Evolutionary conservation across 345 rosid genomes (phyloP).

Genomic region (Schrenkiella parvula): DNA sequence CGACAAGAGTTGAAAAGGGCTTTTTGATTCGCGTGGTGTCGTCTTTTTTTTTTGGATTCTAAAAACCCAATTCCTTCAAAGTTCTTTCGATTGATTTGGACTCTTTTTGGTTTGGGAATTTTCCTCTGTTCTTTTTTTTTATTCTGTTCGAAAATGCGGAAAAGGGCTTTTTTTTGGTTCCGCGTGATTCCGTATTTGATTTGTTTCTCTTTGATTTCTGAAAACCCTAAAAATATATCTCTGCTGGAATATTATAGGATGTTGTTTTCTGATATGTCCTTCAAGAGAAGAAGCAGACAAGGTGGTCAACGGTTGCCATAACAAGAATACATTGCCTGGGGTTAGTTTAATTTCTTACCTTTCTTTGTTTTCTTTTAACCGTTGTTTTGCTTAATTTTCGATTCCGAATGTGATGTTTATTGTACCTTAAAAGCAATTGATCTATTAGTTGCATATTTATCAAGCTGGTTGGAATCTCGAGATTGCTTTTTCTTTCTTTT

Average conservation of each 20-base stretch:
- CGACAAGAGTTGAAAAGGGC: neutral
- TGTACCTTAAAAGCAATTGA: neutral
- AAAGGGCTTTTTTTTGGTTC: neutral
- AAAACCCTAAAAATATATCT: constrained; percentile 50
- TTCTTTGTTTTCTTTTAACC: neutral
- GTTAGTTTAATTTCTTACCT: constrained; percentile 50
- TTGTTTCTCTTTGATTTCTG: neutral
- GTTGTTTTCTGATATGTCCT: constrained; percentile 89
- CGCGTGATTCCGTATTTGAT: neutral
- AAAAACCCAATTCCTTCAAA: neutral
- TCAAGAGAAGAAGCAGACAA: constrained; percentile 95
- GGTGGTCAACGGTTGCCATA: constrained; percentile 78
- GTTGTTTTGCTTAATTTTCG: neutral
- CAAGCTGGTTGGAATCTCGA: constrained; percentile 18
- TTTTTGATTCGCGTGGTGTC: neutral
- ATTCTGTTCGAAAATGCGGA: neutral
- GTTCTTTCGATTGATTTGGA: too few species aligned
- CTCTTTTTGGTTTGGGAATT: neutral
- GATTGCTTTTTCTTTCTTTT: constrained; percentile 5
- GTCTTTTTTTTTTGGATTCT: neutral
- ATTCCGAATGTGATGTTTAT: constrained; percentile 1
- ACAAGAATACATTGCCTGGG: constrained; percentile 91
- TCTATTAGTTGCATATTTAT: constrained; percentile 11
- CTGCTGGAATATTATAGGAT: constrained; percentile 43
- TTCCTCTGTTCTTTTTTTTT: constrained; percentile 3